These are phyloP conservation scores for Amylocystis lapponica DNA, from an alignment of 768 basidiomycete genomes.

Conservation along the genomic window DNA sequence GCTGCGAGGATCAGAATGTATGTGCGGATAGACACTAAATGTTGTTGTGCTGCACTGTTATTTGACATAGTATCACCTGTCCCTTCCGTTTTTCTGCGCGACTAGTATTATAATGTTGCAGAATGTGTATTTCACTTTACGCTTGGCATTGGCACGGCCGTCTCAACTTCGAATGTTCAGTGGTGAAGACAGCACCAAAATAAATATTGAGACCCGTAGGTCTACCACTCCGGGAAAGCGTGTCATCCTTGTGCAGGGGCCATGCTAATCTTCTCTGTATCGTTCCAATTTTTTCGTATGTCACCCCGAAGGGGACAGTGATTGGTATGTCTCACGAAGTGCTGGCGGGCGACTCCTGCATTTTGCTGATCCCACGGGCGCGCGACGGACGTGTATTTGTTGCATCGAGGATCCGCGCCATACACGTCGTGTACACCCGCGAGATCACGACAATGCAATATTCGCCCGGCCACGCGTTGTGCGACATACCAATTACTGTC, in stretches of 20 bases:
- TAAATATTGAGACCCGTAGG: conserved; percentile 39
- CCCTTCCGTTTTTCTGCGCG: no score
- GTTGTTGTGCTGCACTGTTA: background rate
- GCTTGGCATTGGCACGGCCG: no score
- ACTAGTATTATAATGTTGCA: no score
- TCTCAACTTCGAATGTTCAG: no score
- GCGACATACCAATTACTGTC: conserved; percentile 33
- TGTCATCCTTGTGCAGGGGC: conserved; percentile 99
- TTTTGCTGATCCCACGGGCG: background rate
- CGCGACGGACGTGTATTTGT: no score
- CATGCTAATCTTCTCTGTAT: conserved; percentile 99
- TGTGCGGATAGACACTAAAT: background rate
- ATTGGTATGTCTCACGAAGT: no score
- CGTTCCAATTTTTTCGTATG: conserved; percentile 99
- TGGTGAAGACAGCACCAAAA: conserved; percentile 9
- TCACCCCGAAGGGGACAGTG: conserved; percentile 90
- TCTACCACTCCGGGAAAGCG: conserved; percentile 91
- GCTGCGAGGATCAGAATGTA: background rate
- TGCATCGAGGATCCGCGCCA: no score
- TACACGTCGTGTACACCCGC: background rate
- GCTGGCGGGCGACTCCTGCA: no score
- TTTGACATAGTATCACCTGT: no score
- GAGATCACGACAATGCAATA: background rate
- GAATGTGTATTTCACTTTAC: no score
- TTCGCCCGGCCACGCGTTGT: background rate